phyloP scores from a whole-genome alignment of 768 basidiomycete genomes.

The Gloeostereum incarnatum region DNA sequence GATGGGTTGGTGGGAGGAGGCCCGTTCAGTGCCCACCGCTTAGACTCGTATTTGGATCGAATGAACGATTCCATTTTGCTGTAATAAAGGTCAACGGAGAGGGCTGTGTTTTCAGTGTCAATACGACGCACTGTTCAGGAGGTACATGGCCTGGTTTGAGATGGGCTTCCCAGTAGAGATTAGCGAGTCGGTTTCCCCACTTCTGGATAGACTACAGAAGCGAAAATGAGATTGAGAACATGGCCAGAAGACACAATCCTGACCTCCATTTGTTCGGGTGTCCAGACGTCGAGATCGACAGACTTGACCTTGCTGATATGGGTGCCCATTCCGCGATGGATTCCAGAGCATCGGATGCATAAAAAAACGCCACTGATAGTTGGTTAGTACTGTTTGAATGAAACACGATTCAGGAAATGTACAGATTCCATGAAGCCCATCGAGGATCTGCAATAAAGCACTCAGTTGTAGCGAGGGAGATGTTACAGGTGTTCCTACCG shows the following conservation, averaged over 20 bases:
- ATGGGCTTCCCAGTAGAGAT: slow-evolving; percentile 96
- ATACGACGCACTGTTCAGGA: slow-evolving; percentile 77
- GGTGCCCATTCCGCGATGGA: slow-evolving; percentile 96
- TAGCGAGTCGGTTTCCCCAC: slow-evolving; percentile 92
- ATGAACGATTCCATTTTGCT: slow-evolving; percentile 99
- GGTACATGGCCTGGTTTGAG: slow-evolving; percentile 86
- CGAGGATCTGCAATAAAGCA: slow-evolving; percentile 61
- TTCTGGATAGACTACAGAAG: slow-evolving; percentile 71
- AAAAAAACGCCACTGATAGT: slow-evolving; percentile 74
- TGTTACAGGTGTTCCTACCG: slow-evolving; percentile 41
- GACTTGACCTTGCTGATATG: slow-evolving; percentile 97
- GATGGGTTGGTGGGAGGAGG: slow-evolving; percentile 79
- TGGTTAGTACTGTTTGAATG: slow-evolving; percentile 3
- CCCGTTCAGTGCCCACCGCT: slow-evolving; percentile 90
- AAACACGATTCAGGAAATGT: slow-evolving; percentile 14
- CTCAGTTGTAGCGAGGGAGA: slow-evolving; percentile 6
- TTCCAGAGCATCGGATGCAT: slow-evolving; percentile 95
- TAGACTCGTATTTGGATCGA: slow-evolving; percentile 91
- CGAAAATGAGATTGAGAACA: neutral
- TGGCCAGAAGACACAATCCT: slow-evolving; percentile 10
- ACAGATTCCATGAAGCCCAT: slow-evolving; percentile 99
- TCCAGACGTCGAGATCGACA: slow-evolving; percentile 96
- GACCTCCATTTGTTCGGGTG: slow-evolving; percentile 95
- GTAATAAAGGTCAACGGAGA: slow-evolving; percentile 4
- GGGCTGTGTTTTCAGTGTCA: neutral